Conservation (phyloP, 2,329 filamentous ascomycete species). For the Ophiosphaerella korrae region DNA sequence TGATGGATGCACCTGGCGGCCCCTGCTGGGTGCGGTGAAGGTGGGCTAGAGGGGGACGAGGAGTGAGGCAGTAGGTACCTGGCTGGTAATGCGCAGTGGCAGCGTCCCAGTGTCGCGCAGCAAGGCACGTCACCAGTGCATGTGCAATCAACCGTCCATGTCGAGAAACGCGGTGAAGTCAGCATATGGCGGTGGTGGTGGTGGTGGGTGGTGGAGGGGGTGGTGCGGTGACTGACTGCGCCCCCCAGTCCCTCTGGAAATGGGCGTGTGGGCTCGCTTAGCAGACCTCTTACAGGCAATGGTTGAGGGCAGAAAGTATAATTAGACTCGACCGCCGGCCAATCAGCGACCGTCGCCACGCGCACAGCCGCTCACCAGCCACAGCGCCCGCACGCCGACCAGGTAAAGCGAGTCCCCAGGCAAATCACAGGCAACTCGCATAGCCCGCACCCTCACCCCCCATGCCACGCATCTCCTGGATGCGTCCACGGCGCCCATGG, state of each 20-base stretch:
- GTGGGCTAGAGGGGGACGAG: no score
- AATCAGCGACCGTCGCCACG: conserved; percentile 14
- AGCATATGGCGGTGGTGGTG: conserved; percentile 12
- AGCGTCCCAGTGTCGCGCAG: conserved; percentile 10
- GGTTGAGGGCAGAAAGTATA: conserved; percentile 22
- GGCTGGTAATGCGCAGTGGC: neutral
- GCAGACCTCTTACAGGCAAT: conserved; percentile 24
- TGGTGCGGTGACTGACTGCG: conserved; percentile 14
- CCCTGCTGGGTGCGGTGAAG: no score
- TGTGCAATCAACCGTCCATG: no score
- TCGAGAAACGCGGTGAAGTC: conserved; percentile 33
- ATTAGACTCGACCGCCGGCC: conserved; percentile 16
- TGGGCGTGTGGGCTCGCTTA: conserved; percentile 21
- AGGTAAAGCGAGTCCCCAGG: conserved; percentile 27
- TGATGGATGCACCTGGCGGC: no score
- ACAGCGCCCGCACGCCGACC: conserved; percentile 19
- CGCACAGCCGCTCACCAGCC: conserved; percentile 37
- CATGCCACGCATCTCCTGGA: conserved; percentile 15
- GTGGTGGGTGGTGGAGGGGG: no score
- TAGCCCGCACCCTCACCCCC: conserved; percentile 16
- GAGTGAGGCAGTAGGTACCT: no score
- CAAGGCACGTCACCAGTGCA: neutral
- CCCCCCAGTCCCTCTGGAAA: conserved; percentile 10
- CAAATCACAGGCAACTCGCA: conserved; percentile 25
- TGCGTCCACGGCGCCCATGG: conserved; percentile 12